Evolutionary conservation across 441 rosid species (phyloP), one percentile per base, ranked within the genome.

Genomic region (Gossypium schwendimanii): DNA sequence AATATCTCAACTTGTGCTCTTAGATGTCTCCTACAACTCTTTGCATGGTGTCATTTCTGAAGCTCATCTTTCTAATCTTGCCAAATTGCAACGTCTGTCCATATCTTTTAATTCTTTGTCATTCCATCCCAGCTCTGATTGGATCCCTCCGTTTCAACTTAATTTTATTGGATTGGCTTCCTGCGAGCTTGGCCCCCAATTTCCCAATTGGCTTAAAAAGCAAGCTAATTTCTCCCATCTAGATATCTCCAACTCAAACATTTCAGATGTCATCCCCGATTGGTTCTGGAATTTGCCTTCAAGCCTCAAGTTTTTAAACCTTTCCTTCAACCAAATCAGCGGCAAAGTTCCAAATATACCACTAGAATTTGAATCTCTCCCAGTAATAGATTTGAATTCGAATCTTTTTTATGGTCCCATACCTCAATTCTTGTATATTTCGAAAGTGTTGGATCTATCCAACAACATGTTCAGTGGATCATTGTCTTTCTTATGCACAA

Each of bases 401-500:
- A 61, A 61, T 15, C 14, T 7, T 2, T 61, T 61, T 14, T 17
- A 8, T 33, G 66, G 66, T 61, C 66, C 23, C 66, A 61, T 61
- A 33, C 47, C 66, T 61, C 45, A n/a, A 2, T 33, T 33, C 1
- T 61, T 33, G 9, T 15, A 6, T 8, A 33, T 15, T 15, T 15
- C 2, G 2, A 8, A 0, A 33, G 5, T 15, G 0, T 61, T 61
- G 65, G 23, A 61, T 61, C 45, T 61, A 7, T 61, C 45, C 12
- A 31, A 61, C 44, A 61, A 61, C 44, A 15, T 0, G 45, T 61
- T 61, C 12, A 6, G 2, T 4, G 65, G 45, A n/a, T 2, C 69
- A 4, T 3, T 55, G 9, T 73, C 73, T 31, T 57, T 57, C 50
- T 70, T 73, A 23, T 80, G 78, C 28, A 24, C 31, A 26, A 7